These are phyloP conservation scores for Annulohypoxylon bovei DNA, from an alignment of 495 filamentous ascomycete species.

Conservation along the genomic window DNA sequence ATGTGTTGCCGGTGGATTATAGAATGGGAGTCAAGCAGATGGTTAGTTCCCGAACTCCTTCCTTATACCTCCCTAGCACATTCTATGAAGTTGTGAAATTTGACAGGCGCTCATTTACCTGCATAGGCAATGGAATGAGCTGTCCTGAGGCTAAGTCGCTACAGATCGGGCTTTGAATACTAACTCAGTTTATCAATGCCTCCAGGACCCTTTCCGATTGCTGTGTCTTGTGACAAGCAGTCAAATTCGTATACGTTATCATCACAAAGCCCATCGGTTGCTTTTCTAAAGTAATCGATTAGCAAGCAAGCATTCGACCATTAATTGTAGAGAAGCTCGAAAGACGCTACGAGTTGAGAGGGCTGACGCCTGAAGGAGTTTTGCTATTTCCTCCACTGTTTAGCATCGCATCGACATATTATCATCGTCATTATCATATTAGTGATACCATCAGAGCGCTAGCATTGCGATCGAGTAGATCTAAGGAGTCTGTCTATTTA, in stretches of 20 bases:
- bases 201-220: slow-evolving; percentile 46
- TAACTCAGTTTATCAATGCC: slow-evolving; percentile 20
- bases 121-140: neutral
- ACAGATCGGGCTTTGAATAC: slow-evolving; percentile 26
- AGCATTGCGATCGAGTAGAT: slow-evolving; percentile 29
- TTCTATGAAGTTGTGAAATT: neutral
- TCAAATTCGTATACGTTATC: neutral
- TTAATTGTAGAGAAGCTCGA: neutral
- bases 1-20: slow-evolving; percentile 79
- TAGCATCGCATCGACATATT: slow-evolving; percentile 22
- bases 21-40: slow-evolving; percentile 74
- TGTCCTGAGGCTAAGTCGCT: slow-evolving; percentile 2
- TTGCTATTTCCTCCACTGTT: neutral
- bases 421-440: slow-evolving; percentile 33
- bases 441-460: slow-evolving; percentile 39
- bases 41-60: slow-evolving; percentile 63
- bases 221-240: slow-evolving; percentile 35
- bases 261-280: neutral
- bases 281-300: neutral
- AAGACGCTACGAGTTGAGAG: neutral
- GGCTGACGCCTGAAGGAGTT: neutral
- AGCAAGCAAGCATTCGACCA: neutral
- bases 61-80: neutral
- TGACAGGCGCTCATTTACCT: neutral
- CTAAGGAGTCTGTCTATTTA: slow-evolving; percentile 17